Evolutionary conservation across 768 basidiomycete genomes (phyloP).

Genomic region (Crassisporium funariophilum): DNA sequence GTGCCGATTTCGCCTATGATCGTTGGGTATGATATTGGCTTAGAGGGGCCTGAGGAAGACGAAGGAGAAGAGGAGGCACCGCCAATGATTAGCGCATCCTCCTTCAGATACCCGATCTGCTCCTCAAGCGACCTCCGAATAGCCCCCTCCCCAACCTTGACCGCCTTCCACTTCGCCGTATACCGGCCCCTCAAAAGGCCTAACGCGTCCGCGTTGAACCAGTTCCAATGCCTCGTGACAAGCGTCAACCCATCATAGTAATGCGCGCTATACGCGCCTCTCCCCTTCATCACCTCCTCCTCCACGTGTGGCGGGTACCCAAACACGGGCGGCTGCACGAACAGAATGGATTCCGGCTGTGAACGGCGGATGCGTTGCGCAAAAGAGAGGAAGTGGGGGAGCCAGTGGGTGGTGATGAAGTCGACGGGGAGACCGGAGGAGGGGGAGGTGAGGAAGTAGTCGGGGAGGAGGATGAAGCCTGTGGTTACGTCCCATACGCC

Average conservation of each 20-base stretch:
- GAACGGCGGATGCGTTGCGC: constrained; percentile 56
- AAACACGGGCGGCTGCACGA: constrained; percentile 92
- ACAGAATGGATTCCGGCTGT: constrained; percentile 86
- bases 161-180: constrained; percentile 35
- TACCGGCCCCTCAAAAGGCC: constrained; percentile 90
- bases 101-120: constrained; percentile 79
- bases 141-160: constrained; percentile 79
- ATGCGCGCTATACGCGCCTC: constrained; percentile 76
- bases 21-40: constrained; percentile 71
- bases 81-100: constrained; percentile 68
- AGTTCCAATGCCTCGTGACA: constrained; percentile 90
- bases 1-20: constrained; percentile 96
- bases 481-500: constrained; percentile 85
- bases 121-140: constrained; percentile 82
- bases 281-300: constrained; percentile 60
- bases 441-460: constrained; percentile 69
- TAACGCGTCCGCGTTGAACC: constrained; percentile 94
- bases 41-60: not conserved
- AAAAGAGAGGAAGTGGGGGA: constrained; percentile 65
- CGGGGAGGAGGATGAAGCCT: constrained; percentile 64
- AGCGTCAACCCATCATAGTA: constrained; percentile 96
- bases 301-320: constrained; percentile 67
- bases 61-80: constrained; percentile 2
- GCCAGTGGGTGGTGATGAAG: constrained; percentile 82
- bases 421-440: constrained; percentile 48